Evolutionary conservation across 441 rosid species (phyloP).

Genomic region (Bocquillonia castaneifolia): DNA sequence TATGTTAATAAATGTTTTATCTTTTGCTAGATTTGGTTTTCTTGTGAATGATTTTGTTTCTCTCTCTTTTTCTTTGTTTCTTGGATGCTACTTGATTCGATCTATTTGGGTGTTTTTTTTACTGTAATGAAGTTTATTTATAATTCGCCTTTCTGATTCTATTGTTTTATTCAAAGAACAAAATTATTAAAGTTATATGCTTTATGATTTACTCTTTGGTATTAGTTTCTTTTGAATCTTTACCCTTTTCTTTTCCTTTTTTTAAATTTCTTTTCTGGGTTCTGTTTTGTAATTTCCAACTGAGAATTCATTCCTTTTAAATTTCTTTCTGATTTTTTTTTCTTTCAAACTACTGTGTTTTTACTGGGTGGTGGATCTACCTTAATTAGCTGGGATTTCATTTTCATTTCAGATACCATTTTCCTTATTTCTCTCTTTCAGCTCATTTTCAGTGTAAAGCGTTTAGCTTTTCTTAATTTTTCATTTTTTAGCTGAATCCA

Average conservation of each 20-base stretch:
- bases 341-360: slow-evolving; percentile 19
- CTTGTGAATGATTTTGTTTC: slow-evolving; percentile 12
- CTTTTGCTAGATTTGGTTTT: slow-evolving; percentile 24
- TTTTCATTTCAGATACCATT: slow-evolving; percentile 14
- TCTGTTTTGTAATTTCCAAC: slow-evolving; percentile 10
- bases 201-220: neutral
- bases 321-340: neutral
- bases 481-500: neutral
- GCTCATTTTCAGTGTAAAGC: slow-evolving; percentile 1
- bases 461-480: neutral
- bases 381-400: slow-evolving; percentile 14
- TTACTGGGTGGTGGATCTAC: slow-evolving; percentile 33
- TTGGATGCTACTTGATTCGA: slow-evolving; percentile 22
- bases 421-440: slow-evolving; percentile 5
- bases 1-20: neutral
- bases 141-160: slow-evolving; percentile 12
- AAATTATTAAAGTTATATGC: no score
- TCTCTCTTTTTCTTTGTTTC: no score
- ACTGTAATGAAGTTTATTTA: slow-evolving; percentile 22
- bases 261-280: slow-evolving; percentile 12
- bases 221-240: slow-evolving; percentile 22
- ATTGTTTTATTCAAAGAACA: neutral
- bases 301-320: slow-evolving; percentile 2
- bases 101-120: slow-evolving; percentile 20
- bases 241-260: slow-evolving; percentile 3